Evolutionary conservation across 2,329 filamentous ascomycete species (phyloP).

Genomic region (Ophiognomonia clavigignenti-juglandacearum): DNA sequence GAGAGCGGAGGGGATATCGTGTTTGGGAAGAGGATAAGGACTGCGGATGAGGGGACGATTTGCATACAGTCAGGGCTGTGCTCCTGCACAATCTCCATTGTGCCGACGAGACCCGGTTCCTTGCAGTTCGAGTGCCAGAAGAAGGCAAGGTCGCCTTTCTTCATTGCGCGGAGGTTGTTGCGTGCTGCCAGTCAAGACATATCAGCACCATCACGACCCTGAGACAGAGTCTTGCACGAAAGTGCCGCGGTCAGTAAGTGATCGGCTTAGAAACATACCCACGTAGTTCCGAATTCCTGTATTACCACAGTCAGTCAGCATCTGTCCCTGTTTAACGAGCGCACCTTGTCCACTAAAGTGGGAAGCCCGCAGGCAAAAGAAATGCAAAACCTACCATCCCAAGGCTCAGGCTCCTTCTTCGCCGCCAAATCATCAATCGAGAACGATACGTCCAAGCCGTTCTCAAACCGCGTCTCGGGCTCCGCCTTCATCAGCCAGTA

Average conservation of each 20-base stretch:
- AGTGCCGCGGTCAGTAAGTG: too few relatives aligned
- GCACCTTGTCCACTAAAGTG: constrained; percentile 22
- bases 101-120: constrained; percentile 77
- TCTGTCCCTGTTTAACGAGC: constrained; percentile 42
- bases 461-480: constrained; percentile 80
- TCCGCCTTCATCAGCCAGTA: constrained; percentile 88
- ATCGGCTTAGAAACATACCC: constrained; percentile 2
- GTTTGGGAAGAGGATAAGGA: neutral
- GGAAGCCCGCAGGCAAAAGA: neutral
- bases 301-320: constrained; percentile 15
- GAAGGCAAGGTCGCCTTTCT: constrained; percentile 84
- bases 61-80: constrained; percentile 76
- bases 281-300: constrained; percentile 31
- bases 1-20: neutral
- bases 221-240: too few relatives aligned
- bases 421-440: constrained; percentile 84
- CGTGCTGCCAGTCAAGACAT: constrained; percentile 56
- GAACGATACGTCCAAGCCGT: constrained; percentile 84
- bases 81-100: constrained; percentile 85
- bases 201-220: too few relatives aligned
- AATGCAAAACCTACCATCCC: constrained; percentile 66
- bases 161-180: constrained; percentile 90
- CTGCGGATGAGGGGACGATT: too few relatives aligned
- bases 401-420: constrained; percentile 73
- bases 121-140: constrained; percentile 98